Evolutionary conservation across 2,329 filamentous ascomycete genomes (phyloP).

Genomic region (Metarhizium robertsii): DNA sequence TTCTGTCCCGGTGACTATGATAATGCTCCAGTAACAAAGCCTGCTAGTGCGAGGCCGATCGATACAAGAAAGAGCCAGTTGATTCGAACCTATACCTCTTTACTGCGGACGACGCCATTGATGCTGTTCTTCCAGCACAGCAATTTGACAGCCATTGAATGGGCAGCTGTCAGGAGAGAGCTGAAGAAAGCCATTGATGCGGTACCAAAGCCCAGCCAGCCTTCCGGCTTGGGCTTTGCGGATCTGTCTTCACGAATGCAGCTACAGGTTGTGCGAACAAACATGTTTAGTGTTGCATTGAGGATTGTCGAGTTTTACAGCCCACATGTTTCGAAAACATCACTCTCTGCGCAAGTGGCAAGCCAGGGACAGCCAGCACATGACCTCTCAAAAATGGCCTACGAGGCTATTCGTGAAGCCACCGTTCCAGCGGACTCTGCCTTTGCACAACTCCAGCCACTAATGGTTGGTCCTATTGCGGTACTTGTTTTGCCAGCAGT

Average conservation of each 20-base stretch:
- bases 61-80: conserved; percentile 88
- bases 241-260: conserved; percentile 55
- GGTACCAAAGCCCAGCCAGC: conserved; percentile 24
- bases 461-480: conserved; percentile 75
- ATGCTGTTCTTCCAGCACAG: conserved; percentile 74
- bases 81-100: conserved; percentile 73
- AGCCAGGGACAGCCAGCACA: conserved; percentile 28
- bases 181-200: conserved; percentile 32
- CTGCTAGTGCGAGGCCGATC: conserved; percentile 76
- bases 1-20: conserved; percentile 28
- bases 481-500: conserved; percentile 73
- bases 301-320: conserved; percentile 79
- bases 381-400: conserved; percentile 46
- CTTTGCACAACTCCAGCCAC: conserved; percentile 56
- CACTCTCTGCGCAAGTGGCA: conserved; percentile 20
- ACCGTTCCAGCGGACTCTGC: conserved; percentile 27
- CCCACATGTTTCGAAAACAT: conserved; percentile 30
- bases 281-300: conserved; percentile 79
- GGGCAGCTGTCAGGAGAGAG: conserved; percentile 34
- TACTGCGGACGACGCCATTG: conserved; percentile 76
- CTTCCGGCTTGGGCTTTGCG: conserved; percentile 18
- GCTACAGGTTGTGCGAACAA: conserved; percentile 77
- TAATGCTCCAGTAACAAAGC: conserved; percentile 52
- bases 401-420: conserved; percentile 33
- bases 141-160: conserved; percentile 60